phyloP scores from a whole-genome alignment of 2,329 filamentous ascomycete genomes.

The Lachnellula cervina region DNA sequence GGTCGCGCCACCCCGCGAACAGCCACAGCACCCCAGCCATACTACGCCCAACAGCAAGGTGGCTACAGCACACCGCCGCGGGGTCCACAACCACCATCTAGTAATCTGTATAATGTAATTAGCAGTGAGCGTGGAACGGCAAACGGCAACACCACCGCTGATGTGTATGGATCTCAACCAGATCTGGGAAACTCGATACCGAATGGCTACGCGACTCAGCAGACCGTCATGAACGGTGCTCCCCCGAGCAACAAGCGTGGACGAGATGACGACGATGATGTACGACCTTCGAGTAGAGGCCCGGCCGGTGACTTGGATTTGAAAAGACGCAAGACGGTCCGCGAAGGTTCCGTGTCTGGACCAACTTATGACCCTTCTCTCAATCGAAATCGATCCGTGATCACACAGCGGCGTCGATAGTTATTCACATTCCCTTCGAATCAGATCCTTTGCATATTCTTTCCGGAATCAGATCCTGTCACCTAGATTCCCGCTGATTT shows the following conservation, averaged over 20 bases:
- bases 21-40: constrained; percentile 62
- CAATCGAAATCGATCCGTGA: constrained; percentile 43
- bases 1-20: constrained; percentile 84
- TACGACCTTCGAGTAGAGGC: constrained; percentile 55
- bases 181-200: constrained; percentile 53
- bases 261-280: constrained; percentile 42
- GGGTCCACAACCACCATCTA: constrained; percentile 58
- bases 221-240: constrained; percentile 62
- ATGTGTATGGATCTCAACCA: constrained; percentile 65
- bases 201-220: constrained; percentile 60
- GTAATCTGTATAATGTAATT: constrained; percentile 85
- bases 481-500: constrained; percentile 11
- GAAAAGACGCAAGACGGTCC: constrained; percentile 76
- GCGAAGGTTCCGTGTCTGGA: constrained; percentile 52
- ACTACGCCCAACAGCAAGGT: constrained; percentile 60
- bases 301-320: constrained; percentile 53
- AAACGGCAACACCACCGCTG: constrained; percentile 61
- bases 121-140: constrained; percentile 67
- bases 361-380: constrained; percentile 45
- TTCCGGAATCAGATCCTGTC: constrained; percentile 8
- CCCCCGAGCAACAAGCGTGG: constrained; percentile 38
- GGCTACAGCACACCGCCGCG: constrained; percentile 76
- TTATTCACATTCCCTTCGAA: not conserved
- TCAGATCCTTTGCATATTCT: constrained; percentile 27
- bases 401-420: constrained; percentile 36